These are phyloP conservation scores for Calonectria hongkongensis DNA, from an alignment of 2,329 filamentous ascomycete species.

Conservation along the genomic window DNA sequence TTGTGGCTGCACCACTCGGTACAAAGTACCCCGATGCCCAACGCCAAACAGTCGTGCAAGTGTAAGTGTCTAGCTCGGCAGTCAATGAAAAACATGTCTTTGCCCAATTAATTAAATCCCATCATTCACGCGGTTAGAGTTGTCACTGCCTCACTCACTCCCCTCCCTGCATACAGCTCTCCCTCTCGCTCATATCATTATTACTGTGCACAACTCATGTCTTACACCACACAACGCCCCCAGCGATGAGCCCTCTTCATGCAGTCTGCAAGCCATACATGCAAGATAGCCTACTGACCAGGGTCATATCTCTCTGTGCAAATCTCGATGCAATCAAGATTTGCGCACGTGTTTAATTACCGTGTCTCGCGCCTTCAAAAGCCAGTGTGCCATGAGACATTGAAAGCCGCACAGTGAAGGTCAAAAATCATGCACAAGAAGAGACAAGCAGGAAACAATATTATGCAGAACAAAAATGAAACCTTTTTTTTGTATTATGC, in stretches of 20 bases:
- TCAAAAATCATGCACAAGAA: neutral
- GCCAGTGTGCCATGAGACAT: too few species aligned
- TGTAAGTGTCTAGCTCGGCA: too few species aligned
- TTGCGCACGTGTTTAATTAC: neutral
- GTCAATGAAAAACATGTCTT: neutral
- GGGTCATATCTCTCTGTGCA: neutral
- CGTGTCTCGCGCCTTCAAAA: neutral
- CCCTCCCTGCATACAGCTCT: neutral
- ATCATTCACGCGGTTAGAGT: neutral
- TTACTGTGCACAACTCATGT: too few species aligned
- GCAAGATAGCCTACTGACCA: neutral
- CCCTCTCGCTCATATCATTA: neutral
- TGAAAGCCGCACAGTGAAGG: too few species aligned
- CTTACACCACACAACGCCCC: neutral
- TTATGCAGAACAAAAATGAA: neutral
- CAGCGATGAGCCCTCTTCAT: neutral
- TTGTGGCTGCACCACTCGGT: neutral
- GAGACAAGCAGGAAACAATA: too few species aligned
- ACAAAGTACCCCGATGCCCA: neutral
- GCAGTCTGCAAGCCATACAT: neutral
- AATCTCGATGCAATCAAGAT: neutral
- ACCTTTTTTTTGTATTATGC: slow-evolving; percentile 25
- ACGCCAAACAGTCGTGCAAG: too few species aligned
- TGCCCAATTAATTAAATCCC: neutral
- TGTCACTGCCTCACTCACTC: neutral